Evolutionary conservation across 2,329 filamentous ascomycete genomes (phyloP), one percentile per base, ranked within the genome.

Genomic region (Teratosphaeria gauchensis): DNA sequence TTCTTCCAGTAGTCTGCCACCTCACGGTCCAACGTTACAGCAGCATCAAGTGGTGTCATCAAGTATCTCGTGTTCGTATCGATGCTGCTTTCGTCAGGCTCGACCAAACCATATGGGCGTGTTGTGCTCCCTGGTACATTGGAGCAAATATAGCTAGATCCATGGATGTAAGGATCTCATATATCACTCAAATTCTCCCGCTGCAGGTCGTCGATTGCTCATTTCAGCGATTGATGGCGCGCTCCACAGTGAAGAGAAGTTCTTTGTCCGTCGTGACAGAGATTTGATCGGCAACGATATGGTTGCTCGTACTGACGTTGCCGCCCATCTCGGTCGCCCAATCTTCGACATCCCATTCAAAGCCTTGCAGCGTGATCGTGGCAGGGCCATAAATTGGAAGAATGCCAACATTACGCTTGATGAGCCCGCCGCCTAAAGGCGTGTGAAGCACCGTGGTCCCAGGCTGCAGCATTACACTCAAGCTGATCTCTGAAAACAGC

Each of bases 261-360:
- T 74, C 70, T n/a, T 66, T 66, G 61, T 75, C 71, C 28, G 75
- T 76, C 42, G 68, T 66, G 19, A 80, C 69, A 11, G 65, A 65
- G 9, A 79, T 66, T 28, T 69, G 58, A 35, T 77, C 73, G 6
- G 68, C 66, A 48, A 75, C 71, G 55, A 78, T 72, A 59, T 79
- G 77, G 62, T 80, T 80, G 61, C 77, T 79, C 6, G 78, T 78
- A 63, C 78, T 80, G 59, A 80, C 73, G 59, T 76, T 73, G 2
- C 73, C 72, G 16, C 77, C 77, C 70, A 80, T 76, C 55, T 75
- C 71, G 24, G 77, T 96, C 64, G 82, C 75, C 91, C 92, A 96
- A 61, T 90, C 78, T 60, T 79, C 71, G 1, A 99, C 89, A 74
- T 99, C 91, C 94, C 94, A 99, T 71, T 95, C 86, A 21, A 97